phyloP scores from a whole-genome alignment of 257 asterid genomes.

The Ajuga chamaepitys region DNA sequence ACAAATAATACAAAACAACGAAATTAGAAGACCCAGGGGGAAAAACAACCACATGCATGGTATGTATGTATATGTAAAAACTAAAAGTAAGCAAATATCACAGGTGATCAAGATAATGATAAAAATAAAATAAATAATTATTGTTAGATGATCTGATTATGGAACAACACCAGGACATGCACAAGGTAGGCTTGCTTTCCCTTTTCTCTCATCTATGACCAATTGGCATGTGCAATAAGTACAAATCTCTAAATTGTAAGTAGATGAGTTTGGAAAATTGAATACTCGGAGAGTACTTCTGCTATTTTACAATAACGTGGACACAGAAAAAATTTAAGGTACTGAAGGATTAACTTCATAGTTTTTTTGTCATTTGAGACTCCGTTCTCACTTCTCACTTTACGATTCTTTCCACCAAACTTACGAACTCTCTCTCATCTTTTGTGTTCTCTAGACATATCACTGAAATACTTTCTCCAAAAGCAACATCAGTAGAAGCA shows the following conservation, averaged over 20 bases:
- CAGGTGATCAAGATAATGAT: not conserved
- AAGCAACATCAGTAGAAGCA: conserved; percentile 6
- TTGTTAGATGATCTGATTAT: not conserved
- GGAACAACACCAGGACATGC: not conserved
- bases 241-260: not conserved
- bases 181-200: not conserved
- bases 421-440: not conserved
- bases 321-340: not conserved
- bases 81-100: not conserved
- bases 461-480: not conserved
- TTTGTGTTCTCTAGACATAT: not conserved
- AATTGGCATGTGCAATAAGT: conserved; percentile 6
- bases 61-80: not conserved
- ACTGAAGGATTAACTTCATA: not conserved
- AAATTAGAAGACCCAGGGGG: conserved; percentile 20
- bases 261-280: not conserved
- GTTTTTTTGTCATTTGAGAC: not conserved
- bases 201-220: not conserved
- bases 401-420: not conserved
- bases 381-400: not conserved
- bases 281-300: not conserved
- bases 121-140: not conserved
- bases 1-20: conserved; percentile 13
- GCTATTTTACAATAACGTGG: not conserved
- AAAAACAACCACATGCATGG: conserved; percentile 6